Evolutionary conservation across 1,284 basidiomycete genomes (phyloP).

Genomic region (Tylopilus orsonianus): DNA sequence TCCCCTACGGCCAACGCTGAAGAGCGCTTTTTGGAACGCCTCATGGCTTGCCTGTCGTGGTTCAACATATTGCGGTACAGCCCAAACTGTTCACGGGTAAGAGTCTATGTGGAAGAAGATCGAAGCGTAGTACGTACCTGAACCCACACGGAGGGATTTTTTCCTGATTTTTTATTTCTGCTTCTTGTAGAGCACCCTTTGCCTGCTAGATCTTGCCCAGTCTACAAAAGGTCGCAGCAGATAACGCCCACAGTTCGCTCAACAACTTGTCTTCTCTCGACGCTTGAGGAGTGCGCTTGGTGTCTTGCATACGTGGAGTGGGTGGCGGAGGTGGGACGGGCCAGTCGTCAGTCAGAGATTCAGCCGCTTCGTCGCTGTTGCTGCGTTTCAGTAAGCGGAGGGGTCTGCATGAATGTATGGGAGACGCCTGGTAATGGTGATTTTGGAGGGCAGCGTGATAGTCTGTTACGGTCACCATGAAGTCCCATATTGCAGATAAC

Average conservation of each 20-base stretch:
- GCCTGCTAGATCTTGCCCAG: conserved; percentile 88
- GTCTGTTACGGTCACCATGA: conserved; percentile 40
- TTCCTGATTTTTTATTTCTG: conserved; percentile 84
- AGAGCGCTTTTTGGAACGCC: conserved; percentile 81
- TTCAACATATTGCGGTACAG: conserved; percentile 67
- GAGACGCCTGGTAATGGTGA: conserved; percentile 78
- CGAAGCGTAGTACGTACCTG: conserved; percentile 56
- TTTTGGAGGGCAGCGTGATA: conserved; percentile 62
- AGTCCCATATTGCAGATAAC: neutral
- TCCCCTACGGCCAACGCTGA: no score
- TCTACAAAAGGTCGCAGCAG: conserved; percentile 90
- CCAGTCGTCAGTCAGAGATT: conserved; percentile 36
- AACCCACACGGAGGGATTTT: conserved; percentile 93
- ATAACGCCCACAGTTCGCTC: conserved; percentile 90
- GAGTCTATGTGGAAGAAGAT: neutral
- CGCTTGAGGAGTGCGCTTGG: conserved; percentile 43
- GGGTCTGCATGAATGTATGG: conserved; percentile 77
- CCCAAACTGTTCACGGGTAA: conserved; percentile 55
- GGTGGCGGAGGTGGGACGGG: conserved; percentile 44
- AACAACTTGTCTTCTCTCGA: conserved; percentile 73
- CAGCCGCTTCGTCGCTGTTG: conserved; percentile 31
- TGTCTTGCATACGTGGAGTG: conserved; percentile 29
- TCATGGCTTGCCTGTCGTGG: conserved; percentile 65
- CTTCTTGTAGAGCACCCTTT: conserved; percentile 91
- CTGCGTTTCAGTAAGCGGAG: conserved; percentile 49